A percentile compares a stretch with the other conserved stretches of the same genome.
These are phyloP conservation scores for Pichia sporocuriosa DNA, from an alignment of 805 yeast species.

Conservation along the genomic window DNA sequence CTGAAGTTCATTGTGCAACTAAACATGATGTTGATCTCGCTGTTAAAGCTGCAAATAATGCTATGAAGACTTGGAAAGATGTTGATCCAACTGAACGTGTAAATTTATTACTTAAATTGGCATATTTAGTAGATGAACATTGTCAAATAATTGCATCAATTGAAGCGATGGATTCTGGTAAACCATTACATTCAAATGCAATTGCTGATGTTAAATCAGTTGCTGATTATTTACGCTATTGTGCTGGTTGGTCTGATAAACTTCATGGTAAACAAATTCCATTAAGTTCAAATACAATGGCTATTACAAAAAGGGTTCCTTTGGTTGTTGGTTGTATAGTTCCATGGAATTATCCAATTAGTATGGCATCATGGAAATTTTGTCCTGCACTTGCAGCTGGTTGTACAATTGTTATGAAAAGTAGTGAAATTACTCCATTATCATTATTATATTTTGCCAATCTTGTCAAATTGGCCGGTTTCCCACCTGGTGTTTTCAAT, in stretches of 20 bases:
- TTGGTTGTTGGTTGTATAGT: conserved; percentile 60
- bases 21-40: conserved; percentile 45
- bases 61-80: conserved; percentile 42
- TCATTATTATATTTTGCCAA: conserved; percentile 56
- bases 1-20: conserved; percentile 41
- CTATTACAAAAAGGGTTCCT: conserved; percentile 65
- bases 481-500: conserved; percentile 73
- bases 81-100: conserved; percentile 36
- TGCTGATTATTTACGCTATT: conserved; percentile 41
- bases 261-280: conserved; percentile 38
- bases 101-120: conserved; percentile 38
- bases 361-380: conserved; percentile 75
- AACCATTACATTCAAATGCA: conserved; percentile 42
- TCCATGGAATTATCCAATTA: conserved; percentile 68
- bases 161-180: conserved; percentile 53
- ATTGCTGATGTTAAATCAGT: conserved; percentile 42
- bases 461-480: conserved; percentile 56
- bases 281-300: conserved; percentile 40
- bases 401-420: conserved; percentile 62
- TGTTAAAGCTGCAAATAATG: conserved; percentile 42
- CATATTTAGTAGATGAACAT: conserved; percentile 44
- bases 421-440: conserved; percentile 73
- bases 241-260: conserved; percentile 61
- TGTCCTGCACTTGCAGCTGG: conserved; percentile 83
- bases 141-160: conserved; percentile 43